phyloP scores from a whole-genome alignment of 2,329 filamentous ascomycete species.

The Stagonosporopsis vannaccii region DNA sequence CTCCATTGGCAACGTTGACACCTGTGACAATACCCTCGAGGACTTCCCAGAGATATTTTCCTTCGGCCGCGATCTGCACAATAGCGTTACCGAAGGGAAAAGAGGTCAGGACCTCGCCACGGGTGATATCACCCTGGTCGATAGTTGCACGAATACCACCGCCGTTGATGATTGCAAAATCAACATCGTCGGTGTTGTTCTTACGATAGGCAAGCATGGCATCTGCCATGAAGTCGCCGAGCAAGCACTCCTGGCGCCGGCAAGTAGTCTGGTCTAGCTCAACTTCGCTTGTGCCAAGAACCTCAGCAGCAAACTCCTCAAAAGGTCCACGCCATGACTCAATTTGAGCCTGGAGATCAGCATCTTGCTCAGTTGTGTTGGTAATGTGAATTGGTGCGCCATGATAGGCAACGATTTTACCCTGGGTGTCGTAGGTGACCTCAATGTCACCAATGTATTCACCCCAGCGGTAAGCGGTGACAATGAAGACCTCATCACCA shows the following conservation, averaged over 20 bases:
- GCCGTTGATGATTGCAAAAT: constrained; percentile 69
- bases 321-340: constrained; percentile 67
- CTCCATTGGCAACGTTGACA: constrained; percentile 63
- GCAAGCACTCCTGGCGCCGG: constrained; percentile 63
- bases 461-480: constrained; percentile 73
- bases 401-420: constrained; percentile 68
- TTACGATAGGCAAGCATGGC: constrained; percentile 68
- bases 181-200: constrained; percentile 56
- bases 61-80: constrained; percentile 63
- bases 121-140: constrained; percentile 66
- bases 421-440: constrained; percentile 66
- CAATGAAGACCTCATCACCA: constrained; percentile 72
- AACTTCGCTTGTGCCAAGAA: constrained; percentile 63
- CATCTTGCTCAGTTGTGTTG: constrained; percentile 66
- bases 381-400: constrained; percentile 70
- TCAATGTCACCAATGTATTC: constrained; percentile 74
- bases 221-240: constrained; percentile 54
- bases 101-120: constrained; percentile 68
- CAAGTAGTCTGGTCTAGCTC: constrained; percentile 67
- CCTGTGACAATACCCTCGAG: constrained; percentile 66
- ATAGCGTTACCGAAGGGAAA: constrained; percentile 73
- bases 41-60: constrained; percentile 63
- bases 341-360: constrained; percentile 64
- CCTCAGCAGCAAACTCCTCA: constrained; percentile 64
- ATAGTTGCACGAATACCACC: constrained; percentile 71